Percentiles rank a stretch among this genome's conserved stretches.
These are phyloP conservation scores for Speleostelium caveatum DNA, from an alignment of 78 protist genomes.

Conservation along the genomic window DNA sequence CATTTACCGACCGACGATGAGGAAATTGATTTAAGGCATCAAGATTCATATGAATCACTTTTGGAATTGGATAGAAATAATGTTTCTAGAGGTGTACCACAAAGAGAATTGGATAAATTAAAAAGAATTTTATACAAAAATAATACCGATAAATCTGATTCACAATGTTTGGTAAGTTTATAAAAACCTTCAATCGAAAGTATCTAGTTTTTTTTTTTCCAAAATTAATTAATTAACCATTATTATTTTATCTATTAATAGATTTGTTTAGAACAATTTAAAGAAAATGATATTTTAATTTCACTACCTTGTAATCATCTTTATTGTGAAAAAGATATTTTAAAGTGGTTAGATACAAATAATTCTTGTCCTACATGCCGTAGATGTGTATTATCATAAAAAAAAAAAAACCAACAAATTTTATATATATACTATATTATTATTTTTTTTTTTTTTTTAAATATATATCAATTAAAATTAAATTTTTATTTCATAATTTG, in stretches of 20 bases:
- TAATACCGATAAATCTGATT: neutral
- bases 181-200: no score
- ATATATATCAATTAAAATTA: no score
- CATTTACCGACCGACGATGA: neutral
- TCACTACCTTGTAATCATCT: conserved; percentile 45
- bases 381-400: neutral
- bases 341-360: conserved; percentile 34
- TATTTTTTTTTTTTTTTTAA: no score
- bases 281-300: conserved; percentile 45
- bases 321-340: conserved; percentile 44
- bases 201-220: no score
- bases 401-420: no score
- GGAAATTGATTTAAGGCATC: neutral
- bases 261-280: conserved; percentile 64
- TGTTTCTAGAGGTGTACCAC: conserved; percentile 64
- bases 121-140: neutral
- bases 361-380: conserved; percentile 70
- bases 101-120: conserved; percentile 28
- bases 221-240: neutral
- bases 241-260: neutral
- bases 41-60: conserved; percentile 12
- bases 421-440: no score
- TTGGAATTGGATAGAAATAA: conserved; percentile 34
- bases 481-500: no score
- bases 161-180: neutral